These are phyloP conservation scores for Teratosphaeria zuluensis DNA, from an alignment of 2,329 filamentous ascomycete genomes.

Conservation along the genomic window DNA sequence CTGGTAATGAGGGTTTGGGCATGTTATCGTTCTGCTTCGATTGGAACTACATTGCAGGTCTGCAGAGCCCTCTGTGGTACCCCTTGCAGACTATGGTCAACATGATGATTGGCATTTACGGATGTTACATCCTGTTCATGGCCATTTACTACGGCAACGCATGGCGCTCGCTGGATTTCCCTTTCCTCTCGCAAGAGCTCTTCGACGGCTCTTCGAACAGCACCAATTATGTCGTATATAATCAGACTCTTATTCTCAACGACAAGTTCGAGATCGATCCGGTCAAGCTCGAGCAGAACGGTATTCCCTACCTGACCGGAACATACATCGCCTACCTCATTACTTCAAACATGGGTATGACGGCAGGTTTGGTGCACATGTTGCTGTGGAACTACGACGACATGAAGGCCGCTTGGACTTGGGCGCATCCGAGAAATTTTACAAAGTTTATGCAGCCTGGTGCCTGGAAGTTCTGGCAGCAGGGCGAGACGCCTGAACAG, in stretches of 20 bases:
- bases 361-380: conserved; percentile 39
- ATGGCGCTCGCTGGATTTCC: conserved; percentile 33
- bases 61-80: conserved; percentile 27
- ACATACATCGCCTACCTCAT: conserved; percentile 32
- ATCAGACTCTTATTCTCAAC: conserved; percentile 36
- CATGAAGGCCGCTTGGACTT: conserved; percentile 29
- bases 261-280: conserved; percentile 30
- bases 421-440: conserved; percentile 15
- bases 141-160: conserved; percentile 35
- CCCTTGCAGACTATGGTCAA: conserved; percentile 33
- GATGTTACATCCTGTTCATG: conserved; percentile 14
- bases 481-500: conserved; percentile 14
- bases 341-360: conserved; percentile 37
- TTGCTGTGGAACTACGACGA: conserved; percentile 24
- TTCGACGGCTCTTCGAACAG: conserved; percentile 31
- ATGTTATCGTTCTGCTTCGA: conserved; percentile 35
- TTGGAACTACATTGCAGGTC: conserved; percentile 35
- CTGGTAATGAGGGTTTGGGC: conserved; percentile 37
- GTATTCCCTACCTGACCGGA: conserved; percentile 34
- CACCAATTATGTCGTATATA: conserved; percentile 30
- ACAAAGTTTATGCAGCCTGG: conserved; percentile 9
- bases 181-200: conserved; percentile 35
- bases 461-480: conserved; percentile 21
- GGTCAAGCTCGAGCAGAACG: conserved; percentile 24
- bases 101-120: conserved; percentile 20